These are phyloP conservation scores for Colletotrichum sp. DNA, from an alignment of 2,329 filamentous ascomycete species.

Conservation along the genomic window DNA sequence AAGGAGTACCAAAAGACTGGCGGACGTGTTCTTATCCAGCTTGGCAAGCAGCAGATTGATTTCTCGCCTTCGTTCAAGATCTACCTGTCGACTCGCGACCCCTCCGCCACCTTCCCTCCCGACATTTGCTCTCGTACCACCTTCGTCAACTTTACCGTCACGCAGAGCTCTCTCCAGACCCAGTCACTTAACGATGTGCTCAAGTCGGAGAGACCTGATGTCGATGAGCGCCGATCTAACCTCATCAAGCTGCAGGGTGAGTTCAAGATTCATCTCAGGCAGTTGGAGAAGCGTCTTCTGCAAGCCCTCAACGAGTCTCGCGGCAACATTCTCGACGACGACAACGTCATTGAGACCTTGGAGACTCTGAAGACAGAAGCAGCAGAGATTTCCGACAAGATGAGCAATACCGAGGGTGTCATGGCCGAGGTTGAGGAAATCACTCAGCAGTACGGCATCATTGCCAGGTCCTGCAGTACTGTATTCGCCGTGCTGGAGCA, in stretches of 20 bases:
- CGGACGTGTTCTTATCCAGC: constrained; percentile 95
- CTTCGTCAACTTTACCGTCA: constrained; percentile 99
- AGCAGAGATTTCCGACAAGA: constrained; percentile 94
- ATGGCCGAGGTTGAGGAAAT: constrained; percentile 98
- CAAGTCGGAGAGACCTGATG: constrained; percentile 95
- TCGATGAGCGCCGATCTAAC: constrained; percentile 94
- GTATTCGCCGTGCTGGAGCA: constrained; percentile 98
- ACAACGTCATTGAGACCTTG: constrained; percentile 96
- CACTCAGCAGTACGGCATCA: constrained; percentile 90
- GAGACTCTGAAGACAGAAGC: constrained; percentile 98
- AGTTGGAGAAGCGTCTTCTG: constrained; percentile 91
- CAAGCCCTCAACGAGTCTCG: constrained; percentile 97
- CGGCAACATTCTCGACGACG: constrained; percentile 97
- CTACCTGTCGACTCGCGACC: constrained; percentile 93
- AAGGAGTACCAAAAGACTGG: constrained; percentile 99
- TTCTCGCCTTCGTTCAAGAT: constrained; percentile 97
- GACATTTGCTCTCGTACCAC: constrained; percentile 98
- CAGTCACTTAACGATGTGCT: constrained; percentile 97
- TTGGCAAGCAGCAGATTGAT: constrained; percentile 98
- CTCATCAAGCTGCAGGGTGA: constrained; percentile 99
- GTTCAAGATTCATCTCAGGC: constrained; percentile 97
- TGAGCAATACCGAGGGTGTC: constrained; percentile 94
- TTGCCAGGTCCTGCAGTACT: constrained; percentile 93
- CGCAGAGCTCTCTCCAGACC: constrained; percentile 97
- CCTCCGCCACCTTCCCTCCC: constrained; percentile 92